phyloP scores from a whole-genome alignment of 2,329 filamentous ascomycete species.

The Bipolaris cookei region DNA sequence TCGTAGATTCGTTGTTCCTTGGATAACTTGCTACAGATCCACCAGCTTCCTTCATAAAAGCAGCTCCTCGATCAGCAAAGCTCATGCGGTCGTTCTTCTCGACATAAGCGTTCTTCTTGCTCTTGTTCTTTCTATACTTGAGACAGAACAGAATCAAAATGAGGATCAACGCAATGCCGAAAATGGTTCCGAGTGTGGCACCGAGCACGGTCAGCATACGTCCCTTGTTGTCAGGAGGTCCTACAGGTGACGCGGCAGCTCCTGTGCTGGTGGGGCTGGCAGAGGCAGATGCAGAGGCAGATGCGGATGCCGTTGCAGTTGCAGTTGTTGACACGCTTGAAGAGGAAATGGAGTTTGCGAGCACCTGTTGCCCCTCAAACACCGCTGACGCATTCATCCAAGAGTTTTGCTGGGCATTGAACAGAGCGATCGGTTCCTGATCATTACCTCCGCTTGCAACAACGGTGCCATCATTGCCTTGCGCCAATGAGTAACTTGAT shows the following conservation, averaged over 20 bases:
- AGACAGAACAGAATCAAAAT: conserved; percentile 73
- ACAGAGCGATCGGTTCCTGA: conserved; percentile 74
- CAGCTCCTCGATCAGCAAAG: conserved; percentile 59
- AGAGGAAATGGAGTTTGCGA: conserved; percentile 33
- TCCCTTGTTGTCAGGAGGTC: conserved; percentile 49
- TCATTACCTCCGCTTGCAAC: conserved; percentile 76
- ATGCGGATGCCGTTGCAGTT: conserved; percentile 26
- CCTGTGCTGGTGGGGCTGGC: conserved; percentile 40
- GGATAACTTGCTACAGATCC: conserved; percentile 48
- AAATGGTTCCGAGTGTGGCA: conserved; percentile 80
- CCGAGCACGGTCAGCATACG: conserved; percentile 71
- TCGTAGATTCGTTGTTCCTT: conserved; percentile 46
- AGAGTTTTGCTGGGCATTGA: conserved; percentile 74
- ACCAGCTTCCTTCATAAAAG: conserved; percentile 60
- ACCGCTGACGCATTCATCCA: conserved; percentile 77
- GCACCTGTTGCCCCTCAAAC: conserved; percentile 58
- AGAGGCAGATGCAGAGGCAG: conserved; percentile 25
- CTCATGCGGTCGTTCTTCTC: conserved; percentile 54
- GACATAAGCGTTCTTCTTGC: conserved; percentile 59
- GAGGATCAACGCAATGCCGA: conserved; percentile 74
- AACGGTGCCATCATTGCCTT: conserved; percentile 68
- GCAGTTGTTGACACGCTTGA: conserved; percentile 46
- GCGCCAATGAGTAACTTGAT: conserved; percentile 74
- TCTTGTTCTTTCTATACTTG: conserved; percentile 65
- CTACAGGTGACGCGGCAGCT: conserved; percentile 40